A percentile compares a stretch with the other conserved stretches of the same genome.
These are phyloP conservation scores for Solanum pennellii DNA, from an alignment of 257 asterid genomes.

Conservation along the genomic window DNA sequence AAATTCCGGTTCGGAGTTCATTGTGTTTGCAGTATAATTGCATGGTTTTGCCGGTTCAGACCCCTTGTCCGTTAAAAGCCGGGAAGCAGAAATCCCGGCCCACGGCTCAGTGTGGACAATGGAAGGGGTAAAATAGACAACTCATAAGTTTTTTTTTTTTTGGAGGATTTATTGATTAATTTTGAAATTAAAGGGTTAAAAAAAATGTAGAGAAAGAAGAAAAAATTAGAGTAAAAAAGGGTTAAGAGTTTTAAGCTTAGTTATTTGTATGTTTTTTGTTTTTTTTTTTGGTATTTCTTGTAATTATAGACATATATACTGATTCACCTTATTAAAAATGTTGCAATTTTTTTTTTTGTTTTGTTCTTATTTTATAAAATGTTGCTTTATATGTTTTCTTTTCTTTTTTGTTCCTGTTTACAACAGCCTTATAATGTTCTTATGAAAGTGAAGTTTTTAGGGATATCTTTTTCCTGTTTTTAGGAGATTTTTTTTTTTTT, in stretches of 20 bases:
- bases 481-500: too few relatives aligned
- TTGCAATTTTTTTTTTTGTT: not conserved
- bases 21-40: conserved; percentile 89
- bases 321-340: not conserved
- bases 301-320: not conserved
- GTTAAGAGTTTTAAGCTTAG: not conserved
- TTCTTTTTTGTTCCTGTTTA: not conserved
- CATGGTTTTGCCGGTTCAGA: conserved; percentile 73
- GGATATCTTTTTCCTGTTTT: not conserved
- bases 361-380: not conserved
- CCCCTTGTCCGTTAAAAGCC: conserved; percentile 81
- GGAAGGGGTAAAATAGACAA: conserved; percentile 52
- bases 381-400: not conserved
- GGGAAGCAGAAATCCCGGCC: conserved; percentile 86
- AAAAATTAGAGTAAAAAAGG: not conserved
- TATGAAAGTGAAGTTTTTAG: not conserved
- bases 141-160: not conserved
- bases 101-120: conserved; percentile 51
- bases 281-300: not conserved
- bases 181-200: not conserved
- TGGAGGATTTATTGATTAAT: conserved; percentile 10
- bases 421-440: not conserved
- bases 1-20: conserved; percentile 63
- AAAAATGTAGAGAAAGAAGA: conserved; percentile 6
- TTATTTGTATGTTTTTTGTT: not conserved